These are phyloP conservation scores for Thalassiosira sp. DNA, from an alignment of 352 stramenopile genomes.

Conservation along the genomic window DNA sequence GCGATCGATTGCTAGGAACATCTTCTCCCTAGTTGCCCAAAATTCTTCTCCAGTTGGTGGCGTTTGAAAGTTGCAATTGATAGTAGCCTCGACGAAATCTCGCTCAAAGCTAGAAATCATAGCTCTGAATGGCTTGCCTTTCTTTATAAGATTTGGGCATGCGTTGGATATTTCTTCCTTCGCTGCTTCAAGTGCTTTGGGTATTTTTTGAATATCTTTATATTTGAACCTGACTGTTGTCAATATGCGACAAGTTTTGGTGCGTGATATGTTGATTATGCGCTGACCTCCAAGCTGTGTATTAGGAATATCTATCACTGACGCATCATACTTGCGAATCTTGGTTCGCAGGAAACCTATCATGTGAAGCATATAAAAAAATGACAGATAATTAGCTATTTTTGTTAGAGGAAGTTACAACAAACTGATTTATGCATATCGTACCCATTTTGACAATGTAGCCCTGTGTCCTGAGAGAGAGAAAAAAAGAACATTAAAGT, in stretches of 20 bases:
- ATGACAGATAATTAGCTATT: too few relatives aligned
- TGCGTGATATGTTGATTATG: constrained; percentile 20
- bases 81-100: constrained; percentile 20
- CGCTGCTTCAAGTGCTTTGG: constrained; percentile 17
- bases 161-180: constrained; percentile 35
- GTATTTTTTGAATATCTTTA: constrained; percentile 33
- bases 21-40: constrained; percentile 21
- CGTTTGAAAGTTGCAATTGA: constrained; percentile 31
- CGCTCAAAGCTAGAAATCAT: constrained; percentile 28
- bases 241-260: constrained; percentile 13
- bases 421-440: background rate
- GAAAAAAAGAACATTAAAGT: background rate
- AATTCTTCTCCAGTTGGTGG: constrained; percentile 23
- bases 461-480: constrained; percentile 12
- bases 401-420: too few relatives aligned
- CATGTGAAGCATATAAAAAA: background rate
- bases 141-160: constrained; percentile 29
- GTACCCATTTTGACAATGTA: constrained; percentile 32
- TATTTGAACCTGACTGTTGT: constrained; percentile 36
- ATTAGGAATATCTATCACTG: constrained; percentile 32
- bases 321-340: constrained; percentile 27
- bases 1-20: constrained; percentile 35
- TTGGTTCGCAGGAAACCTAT: constrained; percentile 25
- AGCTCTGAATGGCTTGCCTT: constrained; percentile 33
- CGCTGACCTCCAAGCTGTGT: constrained; percentile 24